Evolutionary conservation across 2,329 filamentous ascomycete genomes (phyloP).

Genomic region (Grosmannia serpens): DNA sequence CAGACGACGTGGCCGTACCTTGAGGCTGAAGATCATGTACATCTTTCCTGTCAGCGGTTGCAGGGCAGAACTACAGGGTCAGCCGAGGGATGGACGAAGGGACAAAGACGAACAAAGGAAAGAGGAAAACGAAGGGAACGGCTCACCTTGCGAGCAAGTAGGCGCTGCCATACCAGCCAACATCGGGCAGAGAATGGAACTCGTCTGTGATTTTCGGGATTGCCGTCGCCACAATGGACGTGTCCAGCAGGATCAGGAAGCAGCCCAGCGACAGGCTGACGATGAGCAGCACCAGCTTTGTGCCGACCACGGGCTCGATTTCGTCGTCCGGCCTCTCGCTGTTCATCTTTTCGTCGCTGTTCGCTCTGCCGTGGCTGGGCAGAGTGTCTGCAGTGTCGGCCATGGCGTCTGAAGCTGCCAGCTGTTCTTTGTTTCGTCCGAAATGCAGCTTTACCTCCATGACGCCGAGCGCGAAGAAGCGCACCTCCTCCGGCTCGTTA

Average conservation of each 20-base stretch:
- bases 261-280: slow-evolving; percentile 5
- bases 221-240: slow-evolving; percentile 12
- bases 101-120: neutral
- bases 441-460: no score
- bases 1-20: slow-evolving; percentile 18
- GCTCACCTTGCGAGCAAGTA: slow-evolving; percentile 11
- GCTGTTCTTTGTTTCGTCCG: no score
- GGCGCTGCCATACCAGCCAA: slow-evolving; percentile 13
- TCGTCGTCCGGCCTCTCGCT: neutral
- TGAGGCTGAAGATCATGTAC: slow-evolving; percentile 30
- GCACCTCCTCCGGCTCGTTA: no score
- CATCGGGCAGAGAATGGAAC: slow-evolving; percentile 10
- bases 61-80: slow-evolving; percentile 27
- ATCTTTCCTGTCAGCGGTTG: slow-evolving; percentile 41
- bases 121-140: neutral
- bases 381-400: slow-evolving; percentile 15
- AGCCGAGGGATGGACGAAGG: no score
- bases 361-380: neutral
- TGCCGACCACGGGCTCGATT: neutral
- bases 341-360: neutral
- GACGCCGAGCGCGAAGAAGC: no score
- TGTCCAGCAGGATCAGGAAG: slow-evolving; percentile 14
- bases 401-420: neutral
- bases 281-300: neutral
- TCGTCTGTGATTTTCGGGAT: slow-evolving; percentile 13